Percentiles rank a stretch among this genome's conserved stretches.
phyloP scores from a whole-genome alignment of 2,329 filamentous ascomycete genomes.

The Fusarium guadeloupense region DNA sequence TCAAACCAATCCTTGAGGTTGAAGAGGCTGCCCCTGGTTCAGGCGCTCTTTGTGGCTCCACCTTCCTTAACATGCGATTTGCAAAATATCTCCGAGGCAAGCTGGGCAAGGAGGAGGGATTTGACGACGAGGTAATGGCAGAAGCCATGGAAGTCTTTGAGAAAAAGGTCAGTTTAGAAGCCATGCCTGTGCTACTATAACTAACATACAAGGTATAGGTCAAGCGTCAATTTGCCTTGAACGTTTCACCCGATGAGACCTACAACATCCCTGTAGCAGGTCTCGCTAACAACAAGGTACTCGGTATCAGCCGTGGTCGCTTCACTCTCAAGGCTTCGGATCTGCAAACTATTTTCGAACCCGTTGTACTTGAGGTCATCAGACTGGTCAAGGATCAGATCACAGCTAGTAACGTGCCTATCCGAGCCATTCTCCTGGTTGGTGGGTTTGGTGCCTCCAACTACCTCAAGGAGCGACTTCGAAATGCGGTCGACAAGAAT shows the following conservation, averaged over 20 bases:
- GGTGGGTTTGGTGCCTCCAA: constrained; percentile 58
- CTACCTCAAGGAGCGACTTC: constrained; percentile 55
- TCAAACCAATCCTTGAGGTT: constrained; percentile 56
- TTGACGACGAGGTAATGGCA: constrained; percentile 52
- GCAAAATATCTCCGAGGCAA: constrained; percentile 52
- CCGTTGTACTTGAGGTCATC: constrained; percentile 55
- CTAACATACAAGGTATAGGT: no score
- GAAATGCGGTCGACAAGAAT: constrained; percentile 45
- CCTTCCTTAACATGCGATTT: constrained; percentile 57
- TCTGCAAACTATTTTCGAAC: constrained; percentile 55
- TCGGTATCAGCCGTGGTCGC: constrained; percentile 51
- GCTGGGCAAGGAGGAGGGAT: constrained; percentile 52
- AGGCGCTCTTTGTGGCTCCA: constrained; percentile 58
- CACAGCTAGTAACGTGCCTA: constrained; percentile 47
- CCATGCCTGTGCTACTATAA: no score
- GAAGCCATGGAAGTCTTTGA: constrained; percentile 56
- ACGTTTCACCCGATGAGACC: constrained; percentile 44
- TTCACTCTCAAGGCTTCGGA: constrained; percentile 52
- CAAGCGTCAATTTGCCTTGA: constrained; percentile 50
- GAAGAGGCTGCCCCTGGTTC: constrained; percentile 56
- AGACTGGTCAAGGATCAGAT: constrained; percentile 56
- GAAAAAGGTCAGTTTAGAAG: no score
- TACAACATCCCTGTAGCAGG: constrained; percentile 53
- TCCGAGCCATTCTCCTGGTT: constrained; percentile 55
- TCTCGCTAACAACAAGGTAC: constrained; percentile 50